Conservation (phyloP, 1,284 basidiomycete genomes). For the Ganoderma sp. region DNA sequence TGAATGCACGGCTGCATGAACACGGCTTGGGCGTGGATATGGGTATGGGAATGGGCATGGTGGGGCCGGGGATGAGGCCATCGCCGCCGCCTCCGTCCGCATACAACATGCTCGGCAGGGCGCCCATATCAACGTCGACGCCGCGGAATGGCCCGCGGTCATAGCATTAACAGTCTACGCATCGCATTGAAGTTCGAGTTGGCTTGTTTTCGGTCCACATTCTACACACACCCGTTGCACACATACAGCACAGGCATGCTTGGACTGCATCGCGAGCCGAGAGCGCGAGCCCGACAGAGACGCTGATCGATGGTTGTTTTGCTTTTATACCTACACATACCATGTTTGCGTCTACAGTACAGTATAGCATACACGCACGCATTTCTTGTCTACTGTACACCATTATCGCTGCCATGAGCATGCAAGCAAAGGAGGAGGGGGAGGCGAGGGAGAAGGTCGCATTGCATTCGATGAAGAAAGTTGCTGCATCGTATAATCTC, state of each 20-base stretch:
- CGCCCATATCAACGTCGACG: neutral
- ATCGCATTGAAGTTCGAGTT: neutral
- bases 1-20: neutral
- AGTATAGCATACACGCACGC: neutral
- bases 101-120: neutral
- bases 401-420: neutral
- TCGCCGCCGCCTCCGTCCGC: conserved; percentile 5
- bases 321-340: neutral
- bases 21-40: neutral
- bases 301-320: neutral
- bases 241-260: neutral
- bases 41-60: neutral
- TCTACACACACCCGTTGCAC: neutral
- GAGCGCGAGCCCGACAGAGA: conserved; percentile 2
- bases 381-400: conserved; percentile 1
- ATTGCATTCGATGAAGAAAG: neutral
- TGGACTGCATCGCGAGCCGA: neutral
- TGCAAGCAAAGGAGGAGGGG: neutral
- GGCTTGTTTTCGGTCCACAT: neutral
- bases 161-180: neutral
- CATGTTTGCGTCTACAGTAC: neutral
- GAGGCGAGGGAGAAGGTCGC: neutral
- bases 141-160: neutral
- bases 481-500: conserved; percentile 4
- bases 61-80: neutral